These are phyloP conservation scores for Cladosporium colombiae DNA, from an alignment of 2,329 filamentous ascomycete species.

Conservation along the genomic window DNA sequence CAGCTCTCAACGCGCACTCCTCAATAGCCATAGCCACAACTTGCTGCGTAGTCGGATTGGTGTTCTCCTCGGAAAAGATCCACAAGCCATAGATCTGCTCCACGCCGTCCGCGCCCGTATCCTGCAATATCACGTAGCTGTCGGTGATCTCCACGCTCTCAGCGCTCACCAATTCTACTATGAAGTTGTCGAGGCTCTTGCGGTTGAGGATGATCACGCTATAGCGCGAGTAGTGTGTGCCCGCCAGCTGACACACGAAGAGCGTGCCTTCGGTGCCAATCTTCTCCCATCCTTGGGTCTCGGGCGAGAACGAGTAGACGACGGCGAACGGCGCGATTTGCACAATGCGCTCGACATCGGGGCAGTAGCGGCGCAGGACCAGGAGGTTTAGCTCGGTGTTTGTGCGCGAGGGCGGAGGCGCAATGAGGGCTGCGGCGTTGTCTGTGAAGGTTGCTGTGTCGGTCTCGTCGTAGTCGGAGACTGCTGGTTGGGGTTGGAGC, in stretches of 20 bases:
- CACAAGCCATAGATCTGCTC: constrained; percentile 60
- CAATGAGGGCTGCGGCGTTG: constrained; percentile 31
- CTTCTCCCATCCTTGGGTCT: constrained; percentile 76
- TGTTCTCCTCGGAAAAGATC: constrained; percentile 64
- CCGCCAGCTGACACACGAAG: constrained; percentile 72
- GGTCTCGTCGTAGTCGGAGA: constrained; percentile 53
- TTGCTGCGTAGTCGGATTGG: constrained; percentile 43
- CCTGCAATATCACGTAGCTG: constrained; percentile 62
- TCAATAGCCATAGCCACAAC: constrained; percentile 57
- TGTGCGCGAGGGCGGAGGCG: constrained; percentile 58
- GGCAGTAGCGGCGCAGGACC: constrained; percentile 79
- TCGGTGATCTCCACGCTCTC: constrained; percentile 52
- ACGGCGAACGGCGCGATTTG: constrained; percentile 83
- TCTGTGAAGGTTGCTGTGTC: constrained; percentile 40
- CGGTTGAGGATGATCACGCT: constrained; percentile 51
- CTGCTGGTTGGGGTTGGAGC: constrained; percentile 23
- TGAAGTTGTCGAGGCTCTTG: constrained; percentile 51
- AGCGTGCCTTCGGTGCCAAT: constrained; percentile 81
- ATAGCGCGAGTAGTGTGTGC: constrained; percentile 41
- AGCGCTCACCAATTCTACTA: constrained; percentile 43
- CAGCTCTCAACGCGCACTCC: constrained; percentile 50
- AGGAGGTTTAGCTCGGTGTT: constrained; percentile 86
- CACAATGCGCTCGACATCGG: constrained; percentile 70
- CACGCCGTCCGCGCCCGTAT: constrained; percentile 40
- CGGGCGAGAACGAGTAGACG: constrained; percentile 74